phyloP scores from a whole-genome alignment of 225 moss, liverwort and hornwort species.

The Sphagnum contortum region DNA sequence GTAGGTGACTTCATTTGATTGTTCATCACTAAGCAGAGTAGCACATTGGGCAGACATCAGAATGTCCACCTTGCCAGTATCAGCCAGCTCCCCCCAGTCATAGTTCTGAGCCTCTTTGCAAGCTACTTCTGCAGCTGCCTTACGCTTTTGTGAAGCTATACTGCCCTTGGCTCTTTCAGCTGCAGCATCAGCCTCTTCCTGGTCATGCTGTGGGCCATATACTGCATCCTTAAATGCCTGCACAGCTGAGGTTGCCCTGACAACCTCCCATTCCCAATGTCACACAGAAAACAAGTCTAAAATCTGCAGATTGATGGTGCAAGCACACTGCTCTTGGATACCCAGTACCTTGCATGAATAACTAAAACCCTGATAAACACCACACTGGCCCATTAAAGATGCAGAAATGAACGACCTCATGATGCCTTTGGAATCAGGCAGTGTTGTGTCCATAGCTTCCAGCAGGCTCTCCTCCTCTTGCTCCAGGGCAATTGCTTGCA shows the following conservation, averaged over 20 bases:
- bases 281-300: background rate
- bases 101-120: slow-evolving; percentile 61
- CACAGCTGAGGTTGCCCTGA: slow-evolving; percentile 31
- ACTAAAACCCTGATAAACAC: slow-evolving; percentile 3
- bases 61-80: slow-evolving; percentile 68
- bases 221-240: slow-evolving; percentile 68
- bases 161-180: slow-evolving; percentile 71
- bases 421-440: slow-evolving; percentile 50
- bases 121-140: slow-evolving; percentile 82
- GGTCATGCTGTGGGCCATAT: slow-evolving; percentile 70
- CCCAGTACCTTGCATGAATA: slow-evolving; percentile 2
- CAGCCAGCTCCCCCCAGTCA: slow-evolving; percentile 82
- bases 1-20: too few relatives aligned
- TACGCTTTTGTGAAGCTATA: slow-evolving; percentile 84
- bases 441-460: slow-evolving; percentile 56
- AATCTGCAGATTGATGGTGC: background rate
- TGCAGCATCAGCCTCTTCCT: slow-evolving; percentile 67
- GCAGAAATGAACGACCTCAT: slow-evolving; percentile 13
- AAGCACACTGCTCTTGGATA: background rate
- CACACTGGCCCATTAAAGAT: slow-evolving; percentile 1
- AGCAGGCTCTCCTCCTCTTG: slow-evolving; percentile 56
- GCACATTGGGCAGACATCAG: too few relatives aligned
- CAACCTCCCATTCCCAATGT: slow-evolving; percentile 3
- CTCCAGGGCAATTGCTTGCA: slow-evolving; percentile 76
- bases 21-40: too few relatives aligned